Conservation (phyloP, 2,329 filamentous ascomycete species). For the Rhynchosporium secalis region DNA sequence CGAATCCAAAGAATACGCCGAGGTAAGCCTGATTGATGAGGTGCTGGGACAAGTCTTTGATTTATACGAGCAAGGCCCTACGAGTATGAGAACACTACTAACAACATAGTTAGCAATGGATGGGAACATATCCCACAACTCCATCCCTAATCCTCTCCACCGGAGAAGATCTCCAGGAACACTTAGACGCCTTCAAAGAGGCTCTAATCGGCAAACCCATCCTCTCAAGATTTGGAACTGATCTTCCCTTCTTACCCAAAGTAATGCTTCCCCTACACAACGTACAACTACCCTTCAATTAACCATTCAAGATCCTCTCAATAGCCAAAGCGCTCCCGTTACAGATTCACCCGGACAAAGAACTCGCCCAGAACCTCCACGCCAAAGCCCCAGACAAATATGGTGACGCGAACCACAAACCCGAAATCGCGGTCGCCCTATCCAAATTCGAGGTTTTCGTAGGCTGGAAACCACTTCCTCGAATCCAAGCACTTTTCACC, state of each 20-base stretch:
- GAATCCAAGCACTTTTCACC: constrained; percentile 59
- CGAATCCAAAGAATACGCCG: constrained; percentile 62
- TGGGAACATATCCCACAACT: constrained; percentile 73
- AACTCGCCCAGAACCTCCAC: constrained; percentile 64
- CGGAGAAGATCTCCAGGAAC: constrained; percentile 63
- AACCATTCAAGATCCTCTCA: constrained; percentile 57
- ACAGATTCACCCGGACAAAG: constrained; percentile 73
- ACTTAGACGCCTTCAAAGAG: constrained; percentile 61
- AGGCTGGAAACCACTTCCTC: constrained; percentile 66
- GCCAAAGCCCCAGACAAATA: constrained; percentile 63
- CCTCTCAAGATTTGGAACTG: constrained; percentile 59
- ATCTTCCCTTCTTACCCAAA: constrained; percentile 74
- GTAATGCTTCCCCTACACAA: constrained; percentile 36
- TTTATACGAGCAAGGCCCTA: background rate
- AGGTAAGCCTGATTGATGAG: constrained; percentile 35
- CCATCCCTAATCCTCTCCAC: constrained; percentile 64
- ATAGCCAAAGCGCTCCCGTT: constrained; percentile 74
- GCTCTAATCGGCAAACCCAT: constrained; percentile 64
- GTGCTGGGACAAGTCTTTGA: too few relatives aligned
- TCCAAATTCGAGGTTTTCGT: constrained; percentile 74
- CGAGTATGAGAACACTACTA: background rate
- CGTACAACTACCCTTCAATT: constrained; percentile 11
- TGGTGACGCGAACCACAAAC: constrained; percentile 75
- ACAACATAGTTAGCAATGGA: constrained; percentile 39
- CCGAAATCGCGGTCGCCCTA: constrained; percentile 74